Evolutionary conservation across 163 green algal genomes (phyloP).

Genomic region (Chlorella variabilis): DNA sequence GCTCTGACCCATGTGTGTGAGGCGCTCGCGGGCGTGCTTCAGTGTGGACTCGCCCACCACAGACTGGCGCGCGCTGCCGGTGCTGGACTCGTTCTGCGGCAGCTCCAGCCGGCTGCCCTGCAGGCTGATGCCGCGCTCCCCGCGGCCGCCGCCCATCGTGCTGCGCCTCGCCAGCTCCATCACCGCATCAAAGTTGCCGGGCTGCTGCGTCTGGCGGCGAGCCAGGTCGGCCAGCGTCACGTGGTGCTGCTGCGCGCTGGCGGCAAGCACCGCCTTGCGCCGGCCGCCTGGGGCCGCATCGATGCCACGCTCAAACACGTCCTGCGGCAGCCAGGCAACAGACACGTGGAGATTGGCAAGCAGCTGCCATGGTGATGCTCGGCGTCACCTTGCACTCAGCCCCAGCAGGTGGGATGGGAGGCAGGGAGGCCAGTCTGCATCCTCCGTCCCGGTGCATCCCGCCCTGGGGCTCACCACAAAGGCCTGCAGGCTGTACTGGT

Average conservation of each 20-base stretch:
- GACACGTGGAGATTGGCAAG: background rate
- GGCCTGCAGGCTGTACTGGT: constrained; percentile 88
- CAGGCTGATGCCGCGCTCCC: background rate
- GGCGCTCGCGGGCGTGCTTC: background rate
- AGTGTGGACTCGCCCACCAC: constrained; percentile 17
- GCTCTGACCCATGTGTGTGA: background rate
- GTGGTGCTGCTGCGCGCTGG: background rate
- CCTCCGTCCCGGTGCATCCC: too few species aligned
- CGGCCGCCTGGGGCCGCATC: constrained; percentile 74
- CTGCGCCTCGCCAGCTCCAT: constrained; percentile 53
- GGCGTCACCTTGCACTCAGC: background rate
- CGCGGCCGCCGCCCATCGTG: constrained; percentile 1
- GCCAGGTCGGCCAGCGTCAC: background rate
- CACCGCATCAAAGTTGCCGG: constrained; percentile 54
- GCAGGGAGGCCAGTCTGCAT: too few species aligned
- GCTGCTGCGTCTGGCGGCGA: constrained; percentile 43
- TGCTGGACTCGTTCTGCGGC: background rate
- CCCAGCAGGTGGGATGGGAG: too few species aligned
- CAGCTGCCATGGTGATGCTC: too few species aligned
- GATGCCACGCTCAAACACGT: constrained; percentile 80
- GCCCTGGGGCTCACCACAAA: constrained; percentile 64
- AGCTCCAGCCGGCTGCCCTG: background rate
- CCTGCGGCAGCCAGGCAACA: background rate
- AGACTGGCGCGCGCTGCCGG: constrained; percentile 1
- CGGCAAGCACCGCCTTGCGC: background rate